Evolutionary conservation across 1,139 yeast species (phyloP).

Genomic region (Pichia sp.): DNA sequence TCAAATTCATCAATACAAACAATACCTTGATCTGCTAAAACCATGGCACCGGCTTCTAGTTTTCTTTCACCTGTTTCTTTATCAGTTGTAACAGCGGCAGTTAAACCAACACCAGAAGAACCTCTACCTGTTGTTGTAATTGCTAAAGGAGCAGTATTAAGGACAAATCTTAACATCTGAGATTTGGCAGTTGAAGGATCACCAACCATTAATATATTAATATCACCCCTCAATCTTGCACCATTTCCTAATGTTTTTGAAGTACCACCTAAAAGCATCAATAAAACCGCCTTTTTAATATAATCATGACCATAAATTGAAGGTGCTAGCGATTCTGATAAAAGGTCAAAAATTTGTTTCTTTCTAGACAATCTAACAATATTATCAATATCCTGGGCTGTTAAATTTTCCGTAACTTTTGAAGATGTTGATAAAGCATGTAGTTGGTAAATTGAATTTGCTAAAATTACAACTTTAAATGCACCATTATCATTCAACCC

Average conservation of each 20-base stretch:
- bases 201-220: slow-evolving; percentile 93
- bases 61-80: slow-evolving; percentile 96
- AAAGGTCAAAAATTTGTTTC: slow-evolving; percentile 65
- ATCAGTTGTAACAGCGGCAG: slow-evolving; percentile 97
- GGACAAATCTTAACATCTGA: slow-evolving; percentile 86
- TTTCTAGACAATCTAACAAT: slow-evolving; percentile 72
- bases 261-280: slow-evolving; percentile 89
- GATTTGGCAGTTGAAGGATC: slow-evolving; percentile 99
- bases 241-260: slow-evolving; percentile 94
- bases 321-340: slow-evolving; percentile 88
- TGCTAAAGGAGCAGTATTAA: slow-evolving; percentile 91
- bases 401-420: slow-evolving; percentile 64
- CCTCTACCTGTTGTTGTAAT: slow-evolving; percentile 99
- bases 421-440: slow-evolving; percentile 88
- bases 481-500: slow-evolving; percentile 59
- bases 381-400: slow-evolving; percentile 80
- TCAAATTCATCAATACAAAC: slow-evolving; percentile 99
- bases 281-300: slow-evolving; percentile 82
- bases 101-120: slow-evolving; percentile 98
- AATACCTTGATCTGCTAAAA: slow-evolving; percentile 91
- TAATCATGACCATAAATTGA: slow-evolving; percentile 91
- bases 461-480: slow-evolving; percentile 74
- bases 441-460: slow-evolving; percentile 81
- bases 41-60: slow-evolving; percentile 99
- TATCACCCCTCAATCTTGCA: slow-evolving; percentile 96